Evolutionary conservation across 495 filamentous ascomycete species (phyloP).

Genomic region (Penicillium daleae): DNA sequence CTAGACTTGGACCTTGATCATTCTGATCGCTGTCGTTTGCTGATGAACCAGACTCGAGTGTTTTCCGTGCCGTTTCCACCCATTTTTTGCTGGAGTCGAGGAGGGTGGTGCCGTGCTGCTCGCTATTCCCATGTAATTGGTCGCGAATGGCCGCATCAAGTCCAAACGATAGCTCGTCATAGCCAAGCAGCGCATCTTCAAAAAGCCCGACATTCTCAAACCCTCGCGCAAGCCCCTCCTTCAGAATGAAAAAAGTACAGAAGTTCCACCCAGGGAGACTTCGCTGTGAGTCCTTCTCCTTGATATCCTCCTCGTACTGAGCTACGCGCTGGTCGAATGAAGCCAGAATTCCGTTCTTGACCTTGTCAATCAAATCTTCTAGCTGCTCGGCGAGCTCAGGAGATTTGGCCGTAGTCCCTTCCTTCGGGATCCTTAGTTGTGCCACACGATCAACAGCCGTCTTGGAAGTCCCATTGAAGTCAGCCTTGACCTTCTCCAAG

Average conservation of each 20-base stretch:
- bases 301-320: slow-evolving; percentile 97
- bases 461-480: slow-evolving; percentile 90
- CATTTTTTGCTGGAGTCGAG: slow-evolving; percentile 72
- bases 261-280: slow-evolving; percentile 96
- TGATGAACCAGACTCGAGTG: slow-evolving; percentile 31
- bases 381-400: slow-evolving; percentile 74
- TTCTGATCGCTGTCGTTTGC: slow-evolving; percentile 22
- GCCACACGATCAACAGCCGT: slow-evolving; percentile 75
- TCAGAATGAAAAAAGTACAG: slow-evolving; percentile 96
- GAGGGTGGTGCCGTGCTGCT: slow-evolving; percentile 68
- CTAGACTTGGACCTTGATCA: slow-evolving; percentile 22
- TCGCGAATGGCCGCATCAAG: slow-evolving; percentile 81
- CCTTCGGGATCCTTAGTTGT: slow-evolving; percentile 74
- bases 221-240: slow-evolving; percentile 89
- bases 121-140: slow-evolving; percentile 58
- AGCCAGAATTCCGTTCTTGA: slow-evolving; percentile 82
- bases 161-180: slow-evolving; percentile 88
- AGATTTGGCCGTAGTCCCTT: slow-evolving; percentile 50
- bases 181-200: slow-evolving; percentile 89
- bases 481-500: slow-evolving; percentile 85
- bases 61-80: slow-evolving; percentile 57
- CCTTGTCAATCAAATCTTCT: slow-evolving; percentile 81
- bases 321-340: slow-evolving; percentile 90
- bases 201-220: slow-evolving; percentile 97
- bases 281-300: slow-evolving; percentile 88